Evolutionary conservation across 148 eudicot genomes (phyloP).

Genomic region (Silene uniflora): DNA sequence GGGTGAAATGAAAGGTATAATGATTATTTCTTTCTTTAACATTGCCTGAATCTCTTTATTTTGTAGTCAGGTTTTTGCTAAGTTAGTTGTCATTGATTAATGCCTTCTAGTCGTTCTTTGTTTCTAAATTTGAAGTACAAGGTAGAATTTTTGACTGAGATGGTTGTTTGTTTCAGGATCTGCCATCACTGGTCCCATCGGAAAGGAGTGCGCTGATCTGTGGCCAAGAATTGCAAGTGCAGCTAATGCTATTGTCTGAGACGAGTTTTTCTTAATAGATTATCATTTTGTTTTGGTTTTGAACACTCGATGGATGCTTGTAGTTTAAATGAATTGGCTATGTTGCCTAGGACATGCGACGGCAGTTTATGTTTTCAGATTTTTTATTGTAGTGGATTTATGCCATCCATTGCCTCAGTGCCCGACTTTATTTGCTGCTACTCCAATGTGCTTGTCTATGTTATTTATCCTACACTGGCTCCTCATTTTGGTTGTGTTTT

Average conservation of each 20-base stretch:
- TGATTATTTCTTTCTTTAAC: neutral
- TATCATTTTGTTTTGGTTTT: slow-evolving; percentile 10
- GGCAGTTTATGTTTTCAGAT: neutral
- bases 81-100: neutral
- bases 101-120: too few species aligned
- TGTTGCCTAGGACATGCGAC: slow-evolving; percentile 2
- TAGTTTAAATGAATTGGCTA: slow-evolving; percentile 5
- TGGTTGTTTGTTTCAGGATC: slow-evolving; percentile 28
- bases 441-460: neutral
- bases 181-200: slow-evolving; percentile 50
- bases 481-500: too few species aligned
- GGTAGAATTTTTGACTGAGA: neutral
- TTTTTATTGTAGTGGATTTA: neutral
- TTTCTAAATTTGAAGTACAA: too few species aligned
- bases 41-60: too few species aligned
- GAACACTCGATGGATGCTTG: neutral
- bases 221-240: slow-evolving; percentile 55
- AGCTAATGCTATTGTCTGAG: slow-evolving; percentile 47
- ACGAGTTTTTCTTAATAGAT: neutral
- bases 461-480: too few species aligned
- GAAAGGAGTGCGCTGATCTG: slow-evolving; percentile 53
- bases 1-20: slow-evolving; percentile 60
- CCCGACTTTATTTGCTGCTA: neutral
- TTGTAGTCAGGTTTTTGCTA: too few species aligned
- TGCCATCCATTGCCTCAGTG: neutral